Evolutionary conservation across 768 basidiomycete genomes (phyloP).

Genomic region (Thelephora ganbajun): DNA sequence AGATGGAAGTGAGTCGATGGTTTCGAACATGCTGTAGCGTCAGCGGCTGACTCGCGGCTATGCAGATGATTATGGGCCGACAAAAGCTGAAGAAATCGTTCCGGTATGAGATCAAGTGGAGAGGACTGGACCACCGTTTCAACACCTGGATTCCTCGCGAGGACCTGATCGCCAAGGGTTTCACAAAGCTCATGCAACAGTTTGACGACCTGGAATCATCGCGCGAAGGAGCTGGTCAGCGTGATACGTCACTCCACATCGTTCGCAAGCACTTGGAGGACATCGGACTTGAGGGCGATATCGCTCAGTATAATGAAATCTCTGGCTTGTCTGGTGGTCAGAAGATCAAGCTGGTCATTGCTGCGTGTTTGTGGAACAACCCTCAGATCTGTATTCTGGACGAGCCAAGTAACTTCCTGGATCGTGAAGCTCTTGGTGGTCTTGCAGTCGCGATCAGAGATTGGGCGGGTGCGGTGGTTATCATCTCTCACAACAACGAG

Average conservation of each 20-base stretch:
- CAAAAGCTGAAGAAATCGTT: conserved; percentile 95
- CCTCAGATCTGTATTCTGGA: conserved; percentile 81
- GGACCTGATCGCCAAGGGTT: conserved; percentile 73
- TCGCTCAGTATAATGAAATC: conserved; percentile 97
- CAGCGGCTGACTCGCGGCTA: not conserved
- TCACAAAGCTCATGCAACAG: conserved; percentile 79
- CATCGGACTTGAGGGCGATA: conserved; percentile 93
- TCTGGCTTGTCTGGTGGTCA: conserved; percentile 90
- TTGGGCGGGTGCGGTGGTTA: conserved; percentile 89
- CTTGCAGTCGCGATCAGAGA: conserved; percentile 89
- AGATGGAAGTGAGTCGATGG: conserved; percentile 59
- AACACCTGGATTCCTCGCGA: conserved; percentile 92
- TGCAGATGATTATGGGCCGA: conserved; percentile 75
- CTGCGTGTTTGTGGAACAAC: conserved; percentile 92
- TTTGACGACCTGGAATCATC: conserved; percentile 96
- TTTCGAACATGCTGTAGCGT: conserved; percentile 1
- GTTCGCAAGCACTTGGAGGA: conserved; percentile 91
- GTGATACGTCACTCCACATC: conserved; percentile 69
- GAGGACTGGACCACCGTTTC: conserved; percentile 67
- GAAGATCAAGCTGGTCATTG: conserved; percentile 94
- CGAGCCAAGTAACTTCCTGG: conserved; percentile 94
- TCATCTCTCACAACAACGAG: conserved; percentile 93
- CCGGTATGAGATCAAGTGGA: conserved; percentile 88
- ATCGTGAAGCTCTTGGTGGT: conserved; percentile 90
- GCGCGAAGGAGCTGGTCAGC: conserved; percentile 83